phyloP scores from a whole-genome alignment of 495 filamentous ascomycete genomes.

The Monascus purpureus region DNA sequence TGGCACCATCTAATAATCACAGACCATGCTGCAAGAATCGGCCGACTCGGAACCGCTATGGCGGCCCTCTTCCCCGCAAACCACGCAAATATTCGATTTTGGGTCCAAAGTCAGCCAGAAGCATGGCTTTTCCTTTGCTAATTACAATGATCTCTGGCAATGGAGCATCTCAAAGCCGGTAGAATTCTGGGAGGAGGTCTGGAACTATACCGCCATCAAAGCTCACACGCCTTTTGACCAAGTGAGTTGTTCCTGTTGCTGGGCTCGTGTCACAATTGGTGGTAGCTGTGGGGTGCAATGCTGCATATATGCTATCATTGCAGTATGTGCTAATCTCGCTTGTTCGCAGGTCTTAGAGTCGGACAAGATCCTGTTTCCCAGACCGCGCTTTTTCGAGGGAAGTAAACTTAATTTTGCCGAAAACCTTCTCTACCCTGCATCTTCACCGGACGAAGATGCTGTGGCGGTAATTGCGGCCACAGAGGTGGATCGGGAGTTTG shows the following conservation, averaged over 20 bases:
- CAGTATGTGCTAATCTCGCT: no score
- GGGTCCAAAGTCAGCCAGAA: slow-evolving; percentile 53
- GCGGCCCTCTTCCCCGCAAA: slow-evolving; percentile 51
- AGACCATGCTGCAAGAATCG: slow-evolving; percentile 32
- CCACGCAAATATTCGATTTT: slow-evolving; percentile 58
- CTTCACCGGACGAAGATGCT: slow-evolving; percentile 39
- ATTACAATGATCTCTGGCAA: slow-evolving; percentile 57
- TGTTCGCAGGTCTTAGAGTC: slow-evolving; percentile 49
- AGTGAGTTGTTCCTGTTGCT: slow-evolving; percentile 26
- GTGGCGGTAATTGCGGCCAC: slow-evolving; percentile 61
- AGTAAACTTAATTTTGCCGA: slow-evolving; percentile 80
- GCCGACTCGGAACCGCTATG: no score
- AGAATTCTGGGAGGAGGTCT: slow-evolving; percentile 74
- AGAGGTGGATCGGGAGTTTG: slow-evolving; percentile 48
- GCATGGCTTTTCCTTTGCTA: slow-evolving; percentile 43
- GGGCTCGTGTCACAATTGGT: slow-evolving; percentile 1
- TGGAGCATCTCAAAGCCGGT: slow-evolving; percentile 74
- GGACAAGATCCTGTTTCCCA: slow-evolving; percentile 61
- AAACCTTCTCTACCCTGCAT: slow-evolving; percentile 70
- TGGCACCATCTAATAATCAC: slow-evolving; percentile 12
- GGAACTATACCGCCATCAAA: slow-evolving; percentile 63
- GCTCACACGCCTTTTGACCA: slow-evolving; percentile 47
- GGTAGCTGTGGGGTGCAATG: no score
- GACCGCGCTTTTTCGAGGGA: slow-evolving; percentile 69
- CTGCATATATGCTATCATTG: no score